Conservation (phyloP, 2,329 filamentous ascomycete species). For the Ceratocystis lukuohia region DNA sequence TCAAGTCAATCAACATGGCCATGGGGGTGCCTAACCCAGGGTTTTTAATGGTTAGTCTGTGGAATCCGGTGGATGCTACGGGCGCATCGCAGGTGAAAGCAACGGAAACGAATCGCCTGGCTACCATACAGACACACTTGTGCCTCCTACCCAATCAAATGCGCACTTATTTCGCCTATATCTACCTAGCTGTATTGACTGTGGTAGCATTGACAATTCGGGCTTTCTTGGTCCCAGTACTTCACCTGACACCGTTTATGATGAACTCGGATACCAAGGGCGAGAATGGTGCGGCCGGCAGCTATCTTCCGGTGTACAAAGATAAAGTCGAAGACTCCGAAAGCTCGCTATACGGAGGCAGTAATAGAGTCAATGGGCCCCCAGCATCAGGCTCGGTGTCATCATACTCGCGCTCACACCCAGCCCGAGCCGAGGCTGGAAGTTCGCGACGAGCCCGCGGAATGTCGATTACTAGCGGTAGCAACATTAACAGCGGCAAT, state of each 20-base stretch:
- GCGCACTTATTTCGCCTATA: conserved; percentile 69
- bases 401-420: conserved; percentile 19
- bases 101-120: conserved; percentile 25
- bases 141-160: conserved; percentile 86
- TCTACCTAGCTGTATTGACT: conserved; percentile 43
- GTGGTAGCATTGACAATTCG: conserved; percentile 38
- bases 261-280: conserved; percentile 29
- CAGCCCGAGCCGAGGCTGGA: conserved; percentile 20
- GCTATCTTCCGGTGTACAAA: conserved; percentile 38
- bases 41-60: conserved; percentile 77
- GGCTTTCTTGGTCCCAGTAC: conserved; percentile 43
- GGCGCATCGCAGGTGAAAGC: conserved; percentile 10
- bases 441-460: conserved; percentile 21
- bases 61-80: conserved; percentile 63
- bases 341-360: conserved; percentile 21
- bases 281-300: conserved; percentile 21
- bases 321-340: conserved; percentile 37
- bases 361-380: conserved; percentile 22
- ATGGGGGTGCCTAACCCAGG: conserved; percentile 87
- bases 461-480: conserved; percentile 3
- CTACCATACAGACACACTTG: conserved; percentile 74
- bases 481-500: conserved; percentile 22
- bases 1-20: conserved; percentile 89
- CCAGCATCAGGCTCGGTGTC: conserved; percentile 20
- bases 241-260: conserved; percentile 41